phyloP scores from a whole-genome alignment of 2,329 filamentous ascomycete species.

The Colletotrichum lupini region DNA sequence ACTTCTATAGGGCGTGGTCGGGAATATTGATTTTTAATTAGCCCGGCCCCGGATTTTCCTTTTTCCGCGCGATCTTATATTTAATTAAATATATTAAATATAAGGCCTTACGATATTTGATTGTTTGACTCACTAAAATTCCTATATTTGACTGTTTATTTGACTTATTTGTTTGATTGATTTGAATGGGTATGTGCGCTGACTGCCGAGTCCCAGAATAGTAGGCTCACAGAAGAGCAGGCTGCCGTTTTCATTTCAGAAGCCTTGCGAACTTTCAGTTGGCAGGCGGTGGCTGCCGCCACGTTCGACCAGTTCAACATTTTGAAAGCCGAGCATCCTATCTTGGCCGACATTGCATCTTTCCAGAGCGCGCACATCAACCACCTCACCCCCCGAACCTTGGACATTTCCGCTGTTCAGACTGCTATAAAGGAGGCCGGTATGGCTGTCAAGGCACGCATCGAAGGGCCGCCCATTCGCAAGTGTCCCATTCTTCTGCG shows the following conservation, averaged over 20 bases:
- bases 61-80: too few species aligned
- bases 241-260: slow-evolving; percentile 52
- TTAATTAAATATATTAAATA: too few species aligned
- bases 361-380: slow-evolving; percentile 61
- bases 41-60: too few species aligned
- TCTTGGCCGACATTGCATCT: slow-evolving; percentile 59
- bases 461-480: slow-evolving; percentile 61
- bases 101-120: too few species aligned
- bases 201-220: slow-evolving; percentile 45
- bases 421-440: slow-evolving; percentile 51
- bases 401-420: slow-evolving; percentile 60
- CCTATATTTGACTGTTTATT: too few species aligned
- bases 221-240: slow-evolving; percentile 43
- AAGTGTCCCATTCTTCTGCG: slow-evolving; percentile 58
- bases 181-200: too few species aligned
- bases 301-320: slow-evolving; percentile 53
- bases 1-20: too few species aligned
- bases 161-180: too few species aligned
- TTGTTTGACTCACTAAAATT: too few species aligned
- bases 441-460: slow-evolving; percentile 57
- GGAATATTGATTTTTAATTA: too few species aligned
- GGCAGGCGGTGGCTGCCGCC: slow-evolving; percentile 55
- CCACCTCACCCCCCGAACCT: slow-evolving; percentile 62
- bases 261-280: slow-evolving; percentile 59
- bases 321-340: slow-evolving; percentile 55